Conservation (phyloP, 805 yeast genomes). For the Kodamaea kaohsiungensis region DNA sequence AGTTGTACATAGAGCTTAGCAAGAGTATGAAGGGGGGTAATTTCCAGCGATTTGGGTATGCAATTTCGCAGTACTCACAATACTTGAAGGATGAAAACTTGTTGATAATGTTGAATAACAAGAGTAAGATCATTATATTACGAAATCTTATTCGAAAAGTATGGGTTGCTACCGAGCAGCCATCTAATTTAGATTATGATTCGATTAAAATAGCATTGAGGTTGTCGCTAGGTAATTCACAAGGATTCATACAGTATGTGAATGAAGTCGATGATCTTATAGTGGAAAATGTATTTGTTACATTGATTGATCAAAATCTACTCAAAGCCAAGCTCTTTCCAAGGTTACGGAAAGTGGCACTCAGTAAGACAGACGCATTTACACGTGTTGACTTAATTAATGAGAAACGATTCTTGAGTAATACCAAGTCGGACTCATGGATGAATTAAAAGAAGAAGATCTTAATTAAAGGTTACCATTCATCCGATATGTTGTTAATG, state of each 20-base stretch:
- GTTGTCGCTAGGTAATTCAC: conserved; percentile 11
- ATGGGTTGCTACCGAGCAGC: conserved; percentile 28
- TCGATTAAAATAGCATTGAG: conserved; percentile 22
- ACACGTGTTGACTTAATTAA: conserved; percentile 29
- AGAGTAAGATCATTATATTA: conserved; percentile 44
- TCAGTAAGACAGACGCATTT: conserved; percentile 46
- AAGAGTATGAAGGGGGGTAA: conserved; percentile 45
- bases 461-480: not conserved
- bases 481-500: not conserved
- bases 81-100: conserved; percentile 40
- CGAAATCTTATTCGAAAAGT: conserved; percentile 45
- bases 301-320: conserved; percentile 54
- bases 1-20: conserved; percentile 39
- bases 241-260: conserved; percentile 4
- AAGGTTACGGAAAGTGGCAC: conserved; percentile 37
- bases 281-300: conserved; percentile 50
- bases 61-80: conserved; percentile 27
- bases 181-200: conserved; percentile 32
- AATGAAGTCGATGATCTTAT: conserved; percentile 35
- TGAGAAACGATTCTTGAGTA: conserved; percentile 13
- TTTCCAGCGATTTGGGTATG: conserved; percentile 32
- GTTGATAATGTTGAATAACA: conserved; percentile 46
- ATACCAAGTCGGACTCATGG: conserved; percentile 14
- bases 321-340: conserved; percentile 54
- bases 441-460: conserved; percentile 9